Conservation (phyloP, 2,329 filamentous ascomycete species). For the Aureobasidium pullulans region DNA sequence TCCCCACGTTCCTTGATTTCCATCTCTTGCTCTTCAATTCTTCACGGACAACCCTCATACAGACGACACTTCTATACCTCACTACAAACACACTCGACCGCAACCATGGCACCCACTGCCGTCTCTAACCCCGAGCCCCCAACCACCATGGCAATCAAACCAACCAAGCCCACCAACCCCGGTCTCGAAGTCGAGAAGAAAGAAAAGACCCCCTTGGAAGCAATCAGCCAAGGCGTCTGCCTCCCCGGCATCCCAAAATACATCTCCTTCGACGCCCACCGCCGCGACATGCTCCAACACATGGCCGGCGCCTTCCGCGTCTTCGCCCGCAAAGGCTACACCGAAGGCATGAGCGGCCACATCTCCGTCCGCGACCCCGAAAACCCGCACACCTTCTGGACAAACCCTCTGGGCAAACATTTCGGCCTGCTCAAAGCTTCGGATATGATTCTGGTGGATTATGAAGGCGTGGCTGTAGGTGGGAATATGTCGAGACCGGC, state of each 20-base stretch:
- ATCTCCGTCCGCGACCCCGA: conserved; percentile 62
- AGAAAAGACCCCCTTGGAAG: conserved; percentile 27
- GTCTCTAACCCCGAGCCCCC: not conserved
- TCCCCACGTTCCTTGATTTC: not conserved
- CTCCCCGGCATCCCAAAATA: conserved; percentile 52
- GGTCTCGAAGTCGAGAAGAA: conserved; percentile 17
- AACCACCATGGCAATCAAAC: not conserved
- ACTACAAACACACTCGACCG: not conserved
- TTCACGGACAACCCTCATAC: not conserved
- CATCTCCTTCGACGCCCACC: conserved; percentile 46
- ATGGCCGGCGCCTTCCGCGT: conserved; percentile 61
- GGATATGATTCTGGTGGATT: conserved; percentile 61
- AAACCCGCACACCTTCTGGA: conserved; percentile 57
- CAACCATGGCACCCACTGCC: conserved; percentile 15
- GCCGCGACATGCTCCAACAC: conserved; percentile 57
- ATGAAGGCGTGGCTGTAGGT: conserved; percentile 55
- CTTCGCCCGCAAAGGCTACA: conserved; percentile 58
- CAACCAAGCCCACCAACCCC: conserved; percentile 17
- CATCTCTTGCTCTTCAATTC: not conserved
- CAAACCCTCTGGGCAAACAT: conserved; percentile 57
- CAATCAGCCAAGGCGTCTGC: conserved; percentile 40
- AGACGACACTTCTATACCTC: not conserved
- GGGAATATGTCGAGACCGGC: conserved; percentile 54
- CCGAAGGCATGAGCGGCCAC: conserved; percentile 62
- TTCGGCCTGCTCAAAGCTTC: conserved; percentile 58